Base-by-base conservation (phyloP, 2,329 filamentous ascomycete species). In the Paraconiothyrium sp. region DNA sequence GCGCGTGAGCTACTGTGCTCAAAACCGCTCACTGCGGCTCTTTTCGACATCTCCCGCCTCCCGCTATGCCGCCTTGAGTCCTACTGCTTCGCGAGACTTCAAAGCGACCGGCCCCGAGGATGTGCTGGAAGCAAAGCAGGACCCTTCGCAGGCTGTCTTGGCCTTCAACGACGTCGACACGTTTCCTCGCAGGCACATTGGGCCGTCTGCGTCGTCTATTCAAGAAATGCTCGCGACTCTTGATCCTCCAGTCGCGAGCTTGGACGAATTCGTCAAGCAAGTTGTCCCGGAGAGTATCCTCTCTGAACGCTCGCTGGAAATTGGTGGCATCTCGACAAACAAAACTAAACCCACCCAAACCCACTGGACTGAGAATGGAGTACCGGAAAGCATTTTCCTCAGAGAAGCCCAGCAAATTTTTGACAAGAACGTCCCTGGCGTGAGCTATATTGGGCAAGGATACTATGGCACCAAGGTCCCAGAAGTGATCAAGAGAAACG, bases 401-500 rank as follows among this genome's bases (percentile, higher is more conserved):
- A 80, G 82, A 4, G 77, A 81, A 47, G 80, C 90, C 56, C 81
- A 82, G 57, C 80, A 80, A 46, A 87, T 88, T 68, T 84, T 86
- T 58, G 81, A 81, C 60, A 82, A 88, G 69, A 94, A 92, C 73
- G 86, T 84, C 67, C 83, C 86, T 35, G 84, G 85, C 57, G 84
- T 85, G 66, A 89, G 88, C 73, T 91, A 94, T 75, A 94, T 97
- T 67, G 94, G 94, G 4, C 88, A 87, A 60, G 94, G 94, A 60
- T 98, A 97, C 84, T 93, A 94, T 67, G 90, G 89, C 39, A 94
- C 93, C n/a, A 86, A 90, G 68, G 90, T 92, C 0, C 94, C 94
- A 4, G 88, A 92, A 59, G 94, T 97, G 60, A 97, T 98, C 78
- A 92, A 95, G 84, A 87, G 94, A 69, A 97, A 97, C 76, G 86